Evolutionary conservation across 2,329 filamentous ascomycete species (phyloP), one percentile per base, ranked within the genome.

Genomic region (Sarocladiaceae sp.): DNA sequence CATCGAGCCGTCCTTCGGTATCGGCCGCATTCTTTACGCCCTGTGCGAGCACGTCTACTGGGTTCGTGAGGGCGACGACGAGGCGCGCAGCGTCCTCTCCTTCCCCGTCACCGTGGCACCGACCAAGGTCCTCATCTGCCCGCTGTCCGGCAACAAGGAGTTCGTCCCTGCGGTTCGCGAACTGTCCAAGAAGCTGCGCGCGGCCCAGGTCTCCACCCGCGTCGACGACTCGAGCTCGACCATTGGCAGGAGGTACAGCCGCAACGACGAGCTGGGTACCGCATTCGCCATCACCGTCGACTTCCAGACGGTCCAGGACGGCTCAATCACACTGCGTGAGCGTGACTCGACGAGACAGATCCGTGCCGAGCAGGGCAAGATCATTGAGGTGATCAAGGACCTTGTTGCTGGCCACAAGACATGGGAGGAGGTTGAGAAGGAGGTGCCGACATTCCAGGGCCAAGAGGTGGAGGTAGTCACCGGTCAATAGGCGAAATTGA

Each of bases 1-100:
- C 39, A 94, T 97, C 55, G 93, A 98, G 70, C 93, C 91, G 2
- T 97, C 91, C 1, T 98, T 97, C 58, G 91, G 91, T 73, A 95
- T 97, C 58, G 93, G 91, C 48, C 82, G 91, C 56, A 96, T 97
- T 50, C 72, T 97, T 47, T 97, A 95, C 72, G 83, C 85, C 48
- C 71, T 98, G 57, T 85, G 95, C 60, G 93, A 98, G 71, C 93
- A 98, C 68, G 82, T 79, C 62, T 98, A 90, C 78, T 98, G 93
- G 91, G 88, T 83, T 44, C 85, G 93, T 51, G 78, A 68, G 7
- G 64, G 81, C 43, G 83, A 65, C 44, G 79, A 69, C 41, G 89
- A 93, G 63, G 83, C 88, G 44, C 86, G 90, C 62, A 85, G 85
- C 66, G 72, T 76, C 11, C 64, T 76, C 21, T 76, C 72, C 12